These are phyloP conservation scores for Artemisia argyi DNA, from an alignment of 129 eudicot species.

Conservation along the genomic window DNA sequence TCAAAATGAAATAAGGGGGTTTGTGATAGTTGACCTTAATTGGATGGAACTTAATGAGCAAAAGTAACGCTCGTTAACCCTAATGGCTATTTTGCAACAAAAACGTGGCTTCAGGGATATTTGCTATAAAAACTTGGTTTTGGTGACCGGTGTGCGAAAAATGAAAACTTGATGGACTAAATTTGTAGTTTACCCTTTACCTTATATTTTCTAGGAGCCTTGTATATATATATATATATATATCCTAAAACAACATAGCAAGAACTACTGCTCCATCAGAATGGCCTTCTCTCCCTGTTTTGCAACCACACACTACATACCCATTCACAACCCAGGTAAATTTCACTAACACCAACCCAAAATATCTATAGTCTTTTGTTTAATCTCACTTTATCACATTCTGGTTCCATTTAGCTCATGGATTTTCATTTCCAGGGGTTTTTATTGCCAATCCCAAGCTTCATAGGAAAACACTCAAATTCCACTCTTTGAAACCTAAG, in stretches of 20 bases:
- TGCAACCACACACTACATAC: constrained; percentile 21
- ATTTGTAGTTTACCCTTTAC: too few relatives aligned
- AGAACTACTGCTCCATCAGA: background rate
- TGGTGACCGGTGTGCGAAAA: too few relatives aligned
- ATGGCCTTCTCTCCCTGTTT: constrained; percentile 39
- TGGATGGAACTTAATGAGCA: too few relatives aligned
- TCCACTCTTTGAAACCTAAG: constrained; percentile 14
- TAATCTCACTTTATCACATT: constrained; percentile 6
- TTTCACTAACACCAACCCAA: constrained; percentile 5
- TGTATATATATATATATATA: too few relatives aligned
- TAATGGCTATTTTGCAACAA: too few relatives aligned
- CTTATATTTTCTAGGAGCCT: too few relatives aligned
- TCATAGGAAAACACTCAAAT: constrained; percentile 31
- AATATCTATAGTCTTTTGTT: constrained; percentile 1
- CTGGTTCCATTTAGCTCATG: constrained; percentile 2
- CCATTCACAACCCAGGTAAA: constrained; percentile 38
- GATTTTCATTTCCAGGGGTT: constrained; percentile 26
- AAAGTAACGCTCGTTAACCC: too few relatives aligned
- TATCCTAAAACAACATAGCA: background rate
- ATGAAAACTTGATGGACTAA: too few relatives aligned
- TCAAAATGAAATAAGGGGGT: too few relatives aligned
- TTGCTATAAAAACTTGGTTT: too few relatives aligned
- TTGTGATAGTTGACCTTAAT: too few relatives aligned
- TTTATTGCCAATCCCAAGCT: constrained; percentile 27
- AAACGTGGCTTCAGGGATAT: too few relatives aligned